Evolutionary conservation across 106 monocot genomes (phyloP).

Genomic region (Platanthera zijinensis): DNA sequence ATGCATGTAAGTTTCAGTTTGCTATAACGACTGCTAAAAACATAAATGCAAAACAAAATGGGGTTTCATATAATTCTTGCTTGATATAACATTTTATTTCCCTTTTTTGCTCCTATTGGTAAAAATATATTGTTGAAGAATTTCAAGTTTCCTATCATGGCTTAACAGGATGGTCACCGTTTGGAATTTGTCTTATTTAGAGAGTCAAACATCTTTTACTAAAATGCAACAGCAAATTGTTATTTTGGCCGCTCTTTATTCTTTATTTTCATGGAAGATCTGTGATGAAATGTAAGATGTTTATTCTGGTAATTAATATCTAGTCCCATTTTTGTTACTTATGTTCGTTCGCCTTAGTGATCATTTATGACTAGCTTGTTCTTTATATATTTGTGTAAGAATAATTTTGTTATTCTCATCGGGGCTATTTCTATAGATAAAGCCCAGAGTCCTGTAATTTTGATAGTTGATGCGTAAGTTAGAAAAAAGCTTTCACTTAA

Average conservation of each 20-base stretch:
- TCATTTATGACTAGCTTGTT: no score
- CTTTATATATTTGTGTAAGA: no score
- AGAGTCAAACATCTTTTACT: not conserved
- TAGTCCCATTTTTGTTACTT: no score
- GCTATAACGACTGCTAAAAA: not conserved
- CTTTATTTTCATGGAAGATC: not conserved
- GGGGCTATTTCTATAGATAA: no score
- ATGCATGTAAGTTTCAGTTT: constrained; percentile 56
- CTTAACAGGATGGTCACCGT: not conserved
- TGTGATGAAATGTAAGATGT: not conserved
- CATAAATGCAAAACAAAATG: not conserved
- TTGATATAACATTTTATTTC: not conserved
- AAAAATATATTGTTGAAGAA: not conserved
- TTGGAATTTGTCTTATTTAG: not conserved
- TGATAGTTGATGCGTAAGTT: no score
- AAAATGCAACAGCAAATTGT: not conserved
- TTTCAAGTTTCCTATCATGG: not conserved
- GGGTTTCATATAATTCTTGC: not conserved
- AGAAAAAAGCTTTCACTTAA: no score
- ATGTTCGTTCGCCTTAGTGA: no score
- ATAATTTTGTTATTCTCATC: no score
- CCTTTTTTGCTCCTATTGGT: not conserved
- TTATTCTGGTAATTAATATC: no score
- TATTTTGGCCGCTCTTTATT: not conserved
- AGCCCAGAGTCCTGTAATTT: no score